These are phyloP conservation scores for Colletotrichum destructivum DNA, from an alignment of 2,329 filamentous ascomycete genomes.

Conservation along the genomic window DNA sequence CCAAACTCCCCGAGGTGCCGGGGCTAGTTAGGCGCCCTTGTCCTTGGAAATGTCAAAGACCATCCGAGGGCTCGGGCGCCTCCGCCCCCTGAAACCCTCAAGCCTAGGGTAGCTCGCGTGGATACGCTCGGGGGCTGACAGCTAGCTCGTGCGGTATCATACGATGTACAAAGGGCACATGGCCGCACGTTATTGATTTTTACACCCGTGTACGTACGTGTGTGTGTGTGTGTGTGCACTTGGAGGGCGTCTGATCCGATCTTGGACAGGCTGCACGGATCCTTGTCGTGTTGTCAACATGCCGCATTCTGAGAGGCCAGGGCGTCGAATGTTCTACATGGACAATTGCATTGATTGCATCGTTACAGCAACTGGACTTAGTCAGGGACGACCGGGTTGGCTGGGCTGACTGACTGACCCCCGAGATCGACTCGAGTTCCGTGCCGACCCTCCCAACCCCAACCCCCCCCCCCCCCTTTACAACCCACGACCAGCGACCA, in stretches of 20 bases:
- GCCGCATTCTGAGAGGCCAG: neutral
- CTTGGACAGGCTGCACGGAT: neutral
- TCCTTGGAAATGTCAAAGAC: neutral
- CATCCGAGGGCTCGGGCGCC: conserved; percentile 18
- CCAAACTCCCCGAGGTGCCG: neutral
- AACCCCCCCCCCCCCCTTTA: neutral
- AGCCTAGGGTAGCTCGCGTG: neutral
- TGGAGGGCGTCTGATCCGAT: neutral
- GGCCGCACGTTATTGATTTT: neutral
- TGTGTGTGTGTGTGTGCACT: no score
- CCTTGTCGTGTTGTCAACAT: neutral
- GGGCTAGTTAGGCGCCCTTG: neutral
- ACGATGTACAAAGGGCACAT: neutral
- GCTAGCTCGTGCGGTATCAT: neutral
- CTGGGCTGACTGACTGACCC: neutral
- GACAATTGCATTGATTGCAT: neutral
- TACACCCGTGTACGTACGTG: neutral
- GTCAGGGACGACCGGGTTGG: neutral
- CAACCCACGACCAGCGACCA: no score
- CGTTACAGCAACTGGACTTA: neutral
- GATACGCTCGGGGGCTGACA: conserved; percentile 3
- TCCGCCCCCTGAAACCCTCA: conserved; percentile 15
- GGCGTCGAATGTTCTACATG: neutral
- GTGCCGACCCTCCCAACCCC: neutral
- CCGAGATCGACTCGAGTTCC: neutral